These are phyloP conservation scores for Apophysomyces trapeziformis DNA, from an alignment of 371 early-diverging fungal genomes.

Conservation along the genomic window DNA sequence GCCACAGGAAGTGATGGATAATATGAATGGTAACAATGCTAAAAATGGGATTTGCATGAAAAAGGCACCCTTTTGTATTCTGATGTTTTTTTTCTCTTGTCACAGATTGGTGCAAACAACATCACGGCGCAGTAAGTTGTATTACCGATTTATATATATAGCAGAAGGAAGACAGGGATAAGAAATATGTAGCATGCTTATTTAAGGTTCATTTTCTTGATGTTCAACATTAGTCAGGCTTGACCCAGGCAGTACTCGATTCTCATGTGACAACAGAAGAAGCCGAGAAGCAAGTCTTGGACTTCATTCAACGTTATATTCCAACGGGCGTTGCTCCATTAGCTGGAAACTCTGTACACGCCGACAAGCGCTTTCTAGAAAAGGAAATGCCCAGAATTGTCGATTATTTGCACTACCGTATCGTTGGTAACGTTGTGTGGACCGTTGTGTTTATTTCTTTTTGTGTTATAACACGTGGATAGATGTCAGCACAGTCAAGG, in stretches of 20 bases:
- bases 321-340: constrained; percentile 69
- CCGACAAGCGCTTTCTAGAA: constrained; percentile 81
- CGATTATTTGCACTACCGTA: constrained; percentile 86
- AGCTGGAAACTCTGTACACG: constrained; percentile 95
- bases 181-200: not conserved
- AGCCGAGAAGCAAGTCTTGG: constrained; percentile 75
- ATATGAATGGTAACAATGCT: constrained; percentile 68
- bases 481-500: constrained; percentile 93
- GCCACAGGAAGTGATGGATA: constrained; percentile 75
- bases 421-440: constrained; percentile 54
- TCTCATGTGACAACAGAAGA: constrained; percentile 70
- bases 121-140: constrained; percentile 74
- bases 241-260: constrained; percentile 79
- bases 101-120: constrained; percentile 85
- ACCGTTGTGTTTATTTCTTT: not conserved
- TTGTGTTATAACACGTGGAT: constrained; percentile 19
- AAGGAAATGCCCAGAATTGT: constrained; percentile 84
- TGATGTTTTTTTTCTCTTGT: not conserved
- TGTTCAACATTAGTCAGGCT: constrained; percentile 65
- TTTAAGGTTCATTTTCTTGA: too few relatives aligned
- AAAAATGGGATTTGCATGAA: not conserved
- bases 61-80: not conserved
- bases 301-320: constrained; percentile 75
- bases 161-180: not conserved
- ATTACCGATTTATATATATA: not conserved